Percentiles rank a stretch among this genome's conserved stretches.
These are phyloP conservation scores for Claviceps pazoutovae DNA, from an alignment of 2,329 filamentous ascomycete species.

Conservation along the genomic window DNA sequence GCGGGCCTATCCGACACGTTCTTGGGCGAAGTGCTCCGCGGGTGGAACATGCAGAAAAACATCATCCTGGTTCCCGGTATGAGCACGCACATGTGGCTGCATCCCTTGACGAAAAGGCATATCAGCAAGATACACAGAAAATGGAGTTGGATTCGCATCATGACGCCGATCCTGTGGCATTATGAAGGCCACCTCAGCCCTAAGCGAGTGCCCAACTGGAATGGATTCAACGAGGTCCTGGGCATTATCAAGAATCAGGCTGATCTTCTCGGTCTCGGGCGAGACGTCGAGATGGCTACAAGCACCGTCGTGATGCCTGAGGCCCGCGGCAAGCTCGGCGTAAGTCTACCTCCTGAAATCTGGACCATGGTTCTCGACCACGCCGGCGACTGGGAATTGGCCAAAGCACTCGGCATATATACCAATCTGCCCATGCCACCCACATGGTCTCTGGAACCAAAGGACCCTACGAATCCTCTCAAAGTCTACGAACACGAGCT, in stretches of 20 bases:
- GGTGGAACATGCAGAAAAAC: constrained; percentile 78
- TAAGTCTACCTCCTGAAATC: constrained; percentile 63
- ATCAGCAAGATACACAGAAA: constrained; percentile 69
- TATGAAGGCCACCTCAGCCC: constrained; percentile 42
- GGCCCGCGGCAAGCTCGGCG: constrained; percentile 20
- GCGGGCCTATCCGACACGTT: constrained; percentile 70
- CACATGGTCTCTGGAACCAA: constrained; percentile 52
- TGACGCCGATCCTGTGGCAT: constrained; percentile 71
- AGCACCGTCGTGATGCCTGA: constrained; percentile 22
- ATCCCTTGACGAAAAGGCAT: constrained; percentile 78
- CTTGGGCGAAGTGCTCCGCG: constrained; percentile 64
- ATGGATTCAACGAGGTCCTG: constrained; percentile 55
- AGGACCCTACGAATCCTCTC: constrained; percentile 47
- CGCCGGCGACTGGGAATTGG: constrained; percentile 81
- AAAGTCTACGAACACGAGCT: constrained; percentile 64
- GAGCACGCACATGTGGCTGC: constrained; percentile 81
- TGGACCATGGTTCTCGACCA: constrained; percentile 82
- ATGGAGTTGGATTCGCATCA: constrained; percentile 76
- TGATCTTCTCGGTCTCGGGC: constrained; percentile 58
- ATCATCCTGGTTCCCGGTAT: constrained; percentile 78
- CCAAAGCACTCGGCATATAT: constrained; percentile 66
- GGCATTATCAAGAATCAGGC: constrained; percentile 65
- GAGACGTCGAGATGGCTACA: constrained; percentile 48
- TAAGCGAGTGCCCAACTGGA: constrained; percentile 46
- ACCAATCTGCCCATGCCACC: constrained; percentile 59